Conservation (phyloP, 306 rosid species). For the Gynostemma pentaphyllum region DNA sequence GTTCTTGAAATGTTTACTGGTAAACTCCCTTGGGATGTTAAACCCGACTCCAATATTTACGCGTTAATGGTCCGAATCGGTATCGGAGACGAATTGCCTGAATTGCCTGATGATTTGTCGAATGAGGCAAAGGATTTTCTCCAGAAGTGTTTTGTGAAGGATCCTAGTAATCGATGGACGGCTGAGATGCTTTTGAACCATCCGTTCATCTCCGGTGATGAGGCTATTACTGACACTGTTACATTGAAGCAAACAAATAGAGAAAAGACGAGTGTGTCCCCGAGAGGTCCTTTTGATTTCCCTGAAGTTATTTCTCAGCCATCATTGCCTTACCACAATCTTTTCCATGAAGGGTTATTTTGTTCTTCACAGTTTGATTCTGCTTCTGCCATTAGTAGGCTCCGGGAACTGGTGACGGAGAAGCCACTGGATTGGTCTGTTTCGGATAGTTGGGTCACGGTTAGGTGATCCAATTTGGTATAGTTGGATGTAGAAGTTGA, state of each 20-base stretch:
- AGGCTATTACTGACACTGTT: conserved; percentile 17
- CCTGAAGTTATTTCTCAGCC: conserved; percentile 36
- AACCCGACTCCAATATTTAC: conserved; percentile 23
- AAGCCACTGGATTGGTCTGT: conserved; percentile 28
- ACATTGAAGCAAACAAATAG: conserved; percentile 1
- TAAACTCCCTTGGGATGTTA: conserved; percentile 38
- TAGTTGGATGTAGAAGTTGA: neutral
- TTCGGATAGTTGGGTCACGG: conserved; percentile 34
- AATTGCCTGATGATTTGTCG: conserved; percentile 40
- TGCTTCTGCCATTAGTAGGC: no score
- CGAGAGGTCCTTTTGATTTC: conserved; percentile 51
- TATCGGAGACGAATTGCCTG: conserved; percentile 36
- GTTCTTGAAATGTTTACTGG: conserved; percentile 67
- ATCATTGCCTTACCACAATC: neutral
- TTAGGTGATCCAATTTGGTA: conserved; percentile 15
- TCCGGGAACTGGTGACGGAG: conserved; percentile 25
- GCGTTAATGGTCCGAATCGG: conserved; percentile 52
- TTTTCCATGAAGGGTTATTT: neutral
- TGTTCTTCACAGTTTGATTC: no score
- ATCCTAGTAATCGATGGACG: conserved; percentile 53
- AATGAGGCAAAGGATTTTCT: conserved; percentile 55
- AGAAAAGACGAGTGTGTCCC: conserved; percentile 13
- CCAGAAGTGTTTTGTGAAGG: conserved; percentile 46
- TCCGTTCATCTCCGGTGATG: conserved; percentile 25
- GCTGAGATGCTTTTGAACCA: conserved; percentile 70